phyloP scores from a whole-genome alignment of 1,284 basidiomycete species.

The Apiotrichum sp. region DNA sequence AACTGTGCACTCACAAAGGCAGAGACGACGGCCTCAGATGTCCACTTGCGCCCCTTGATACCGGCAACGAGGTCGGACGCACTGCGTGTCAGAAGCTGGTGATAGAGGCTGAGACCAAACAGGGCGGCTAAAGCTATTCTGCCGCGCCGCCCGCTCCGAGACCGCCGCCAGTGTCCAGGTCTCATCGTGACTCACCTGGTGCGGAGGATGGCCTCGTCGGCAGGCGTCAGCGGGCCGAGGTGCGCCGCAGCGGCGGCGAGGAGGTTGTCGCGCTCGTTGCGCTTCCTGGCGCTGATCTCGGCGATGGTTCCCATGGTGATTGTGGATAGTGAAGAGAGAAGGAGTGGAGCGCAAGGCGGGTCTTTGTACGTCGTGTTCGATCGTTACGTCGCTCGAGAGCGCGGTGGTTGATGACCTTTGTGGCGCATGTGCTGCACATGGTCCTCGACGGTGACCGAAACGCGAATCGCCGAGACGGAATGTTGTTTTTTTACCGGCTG shows the following conservation, averaged over 20 bases:
- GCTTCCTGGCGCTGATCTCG: constrained; percentile 13
- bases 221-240: constrained; percentile 22
- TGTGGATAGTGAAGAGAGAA: no score
- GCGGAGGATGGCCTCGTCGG: constrained; percentile 19
- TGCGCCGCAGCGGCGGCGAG: constrained; percentile 22
- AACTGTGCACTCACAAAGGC: constrained; percentile 27
- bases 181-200: neutral
- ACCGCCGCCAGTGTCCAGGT: neutral
- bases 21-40: constrained; percentile 26
- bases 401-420: no score
- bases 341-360: no score
- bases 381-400: no score
- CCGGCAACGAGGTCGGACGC: constrained; percentile 22
- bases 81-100: constrained; percentile 5
- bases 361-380: no score
- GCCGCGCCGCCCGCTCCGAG: no score
- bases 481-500: no score
- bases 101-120: no score
- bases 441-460: no score
- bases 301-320: neutral
- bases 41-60: constrained; percentile 30
- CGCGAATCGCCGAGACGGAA: no score
- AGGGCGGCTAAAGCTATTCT: no score
- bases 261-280: constrained; percentile 22
- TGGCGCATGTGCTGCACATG: no score